phyloP scores from a whole-genome alignment of 2,329 filamentous ascomycete genomes.

The Didymella sp. region DNA sequence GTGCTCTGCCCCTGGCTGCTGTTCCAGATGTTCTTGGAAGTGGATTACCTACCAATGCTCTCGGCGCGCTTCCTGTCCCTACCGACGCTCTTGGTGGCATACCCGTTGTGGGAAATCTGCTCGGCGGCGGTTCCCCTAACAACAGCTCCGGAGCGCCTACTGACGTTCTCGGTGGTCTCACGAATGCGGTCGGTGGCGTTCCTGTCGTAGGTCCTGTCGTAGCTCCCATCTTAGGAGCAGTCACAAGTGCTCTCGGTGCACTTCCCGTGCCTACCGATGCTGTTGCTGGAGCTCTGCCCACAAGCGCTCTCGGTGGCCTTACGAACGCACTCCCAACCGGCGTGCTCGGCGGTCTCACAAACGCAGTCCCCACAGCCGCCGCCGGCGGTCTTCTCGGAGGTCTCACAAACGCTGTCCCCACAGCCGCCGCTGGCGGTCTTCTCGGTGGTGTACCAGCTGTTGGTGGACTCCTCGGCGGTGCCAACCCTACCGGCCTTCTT shows the following conservation, averaged over 20 bases:
- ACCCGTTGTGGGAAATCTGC: not conserved
- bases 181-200: not conserved
- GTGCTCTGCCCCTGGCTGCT: too few relatives aligned
- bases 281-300: not conserved
- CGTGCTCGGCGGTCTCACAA: not conserved
- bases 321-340: not conserved
- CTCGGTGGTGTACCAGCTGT: not conserved
- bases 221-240: too few relatives aligned
- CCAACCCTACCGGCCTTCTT: not conserved
- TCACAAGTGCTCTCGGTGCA: not conserved
- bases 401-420: not conserved
- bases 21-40: not conserved
- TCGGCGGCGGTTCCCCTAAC: not conserved
- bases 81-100: not conserved
- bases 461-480: slow-evolving; percentile 1
- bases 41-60: not conserved
- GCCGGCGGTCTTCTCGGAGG: slow-evolving; percentile 5
- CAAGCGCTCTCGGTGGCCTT: not conserved
- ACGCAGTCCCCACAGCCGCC: not conserved
- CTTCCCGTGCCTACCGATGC: not conserved
- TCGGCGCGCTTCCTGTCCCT: not conserved
- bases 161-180: not conserved
- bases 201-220: too few relatives aligned
- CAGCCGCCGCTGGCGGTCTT: not conserved
- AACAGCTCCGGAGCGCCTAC: not conserved